phyloP scores from a whole-genome alignment of 305 asterid genomes.

The Solanum hybrid region DNA sequence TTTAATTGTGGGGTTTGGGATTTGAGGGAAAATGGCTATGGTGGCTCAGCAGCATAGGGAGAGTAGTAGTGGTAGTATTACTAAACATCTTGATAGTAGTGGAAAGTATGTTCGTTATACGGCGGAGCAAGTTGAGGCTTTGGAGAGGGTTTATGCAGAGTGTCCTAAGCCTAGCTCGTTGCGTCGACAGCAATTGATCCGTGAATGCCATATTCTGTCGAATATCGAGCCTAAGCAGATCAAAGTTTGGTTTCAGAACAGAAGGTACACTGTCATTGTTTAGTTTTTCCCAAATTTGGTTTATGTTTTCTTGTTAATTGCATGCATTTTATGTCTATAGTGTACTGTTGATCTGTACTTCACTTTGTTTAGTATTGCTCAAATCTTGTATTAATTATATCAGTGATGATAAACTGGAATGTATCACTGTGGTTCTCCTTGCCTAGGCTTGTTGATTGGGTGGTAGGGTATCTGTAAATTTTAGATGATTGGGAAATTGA shows the following conservation, averaged over 20 bases:
- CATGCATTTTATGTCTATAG: neutral
- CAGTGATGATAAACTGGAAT: neutral
- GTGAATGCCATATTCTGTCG: conserved; percentile 81
- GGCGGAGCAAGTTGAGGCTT: conserved; percentile 88
- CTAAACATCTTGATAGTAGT: conserved; percentile 62
- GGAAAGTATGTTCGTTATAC: conserved; percentile 91
- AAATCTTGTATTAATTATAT: neutral
- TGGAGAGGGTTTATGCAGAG: conserved; percentile 88
- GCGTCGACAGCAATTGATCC: conserved; percentile 82
- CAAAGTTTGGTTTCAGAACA: conserved; percentile 96
- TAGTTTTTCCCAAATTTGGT: neutral
- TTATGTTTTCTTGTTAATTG: neutral
- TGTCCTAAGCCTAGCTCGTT: conserved; percentile 90
- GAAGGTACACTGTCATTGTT: conserved; percentile 36
- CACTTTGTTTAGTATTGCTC: neutral
- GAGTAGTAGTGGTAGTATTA: conserved; percentile 69
- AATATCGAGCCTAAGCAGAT: conserved; percentile 91
- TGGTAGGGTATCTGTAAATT: neutral
- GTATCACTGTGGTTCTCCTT: neutral
- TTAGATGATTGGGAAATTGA: neutral
- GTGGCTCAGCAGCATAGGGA: conserved; percentile 65
- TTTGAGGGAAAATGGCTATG: conserved; percentile 56
- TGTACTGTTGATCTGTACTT: neutral
- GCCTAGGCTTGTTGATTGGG: neutral
- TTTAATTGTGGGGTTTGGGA: neutral